Evolutionary conservation across 2,329 filamentous ascomycete species (phyloP).

Genomic region (Ramichloridium luteum): DNA sequence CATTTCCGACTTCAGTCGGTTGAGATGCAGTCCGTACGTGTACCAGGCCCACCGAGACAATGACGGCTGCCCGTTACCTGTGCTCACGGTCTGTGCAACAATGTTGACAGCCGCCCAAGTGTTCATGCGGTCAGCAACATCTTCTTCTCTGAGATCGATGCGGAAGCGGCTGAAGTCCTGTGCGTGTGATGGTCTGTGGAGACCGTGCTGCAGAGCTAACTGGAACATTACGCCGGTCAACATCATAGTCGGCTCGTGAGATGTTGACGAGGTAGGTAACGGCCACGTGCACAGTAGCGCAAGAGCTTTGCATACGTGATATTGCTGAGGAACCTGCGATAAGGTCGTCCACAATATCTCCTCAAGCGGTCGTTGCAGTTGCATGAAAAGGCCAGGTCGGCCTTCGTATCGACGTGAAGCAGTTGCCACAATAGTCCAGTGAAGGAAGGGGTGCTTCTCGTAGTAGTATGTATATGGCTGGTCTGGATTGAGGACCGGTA

Average conservation of each 20-base stretch:
- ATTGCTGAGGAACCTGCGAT: slow-evolving; percentile 63
- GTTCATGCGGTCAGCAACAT: slow-evolving; percentile 63
- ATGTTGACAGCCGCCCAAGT: slow-evolving; percentile 83
- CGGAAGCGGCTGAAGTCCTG: slow-evolving; percentile 66
- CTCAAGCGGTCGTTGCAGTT: slow-evolving; percentile 53
- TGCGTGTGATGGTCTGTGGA: slow-evolving; percentile 69
- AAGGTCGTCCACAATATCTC: slow-evolving; percentile 66
- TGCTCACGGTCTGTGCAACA: slow-evolving; percentile 68
- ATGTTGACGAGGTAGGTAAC: slow-evolving; percentile 67
- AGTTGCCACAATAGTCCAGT: slow-evolving; percentile 72
- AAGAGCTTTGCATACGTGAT: slow-evolving; percentile 70
- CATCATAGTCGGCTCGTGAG: slow-evolving; percentile 70
- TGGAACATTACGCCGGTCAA: slow-evolving; percentile 78
- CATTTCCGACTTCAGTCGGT: slow-evolving; percentile 47
- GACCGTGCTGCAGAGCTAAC: slow-evolving; percentile 68
- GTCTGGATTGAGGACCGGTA: slow-evolving; percentile 60
- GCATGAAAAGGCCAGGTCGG: slow-evolving; percentile 52
- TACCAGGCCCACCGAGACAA: slow-evolving; percentile 40
- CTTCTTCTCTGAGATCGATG: slow-evolving; percentile 60
- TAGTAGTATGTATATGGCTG: slow-evolving; percentile 46
- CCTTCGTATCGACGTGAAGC: slow-evolving; percentile 58
- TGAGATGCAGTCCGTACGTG: slow-evolving; percentile 63
- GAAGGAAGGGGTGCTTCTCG: slow-evolving; percentile 65
- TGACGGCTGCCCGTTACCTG: slow-evolving; percentile 70
- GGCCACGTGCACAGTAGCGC: slow-evolving; percentile 74